These are phyloP conservation scores for Mucor irregularis DNA, from an alignment of 371 early-diverging fungal species.

Conservation along the genomic window DNA sequence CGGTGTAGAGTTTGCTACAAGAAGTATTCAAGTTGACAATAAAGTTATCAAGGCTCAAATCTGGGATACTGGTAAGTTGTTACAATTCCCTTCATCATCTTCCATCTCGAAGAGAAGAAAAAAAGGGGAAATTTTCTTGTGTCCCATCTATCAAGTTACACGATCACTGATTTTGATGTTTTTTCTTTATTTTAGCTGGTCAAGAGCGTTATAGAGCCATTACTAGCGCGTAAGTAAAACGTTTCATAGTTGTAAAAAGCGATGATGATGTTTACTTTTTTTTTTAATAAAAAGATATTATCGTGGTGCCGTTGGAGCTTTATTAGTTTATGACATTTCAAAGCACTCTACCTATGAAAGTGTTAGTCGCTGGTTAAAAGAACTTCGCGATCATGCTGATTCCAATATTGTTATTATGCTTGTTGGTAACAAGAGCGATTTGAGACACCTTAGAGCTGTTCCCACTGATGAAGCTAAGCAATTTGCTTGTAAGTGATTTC, in stretches of 20 bases:
- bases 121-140: not conserved
- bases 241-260: no score
- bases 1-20: slow-evolving; percentile 99
- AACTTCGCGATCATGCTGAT: slow-evolving; percentile 95
- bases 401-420: slow-evolving; percentile 96
- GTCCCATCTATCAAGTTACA: not conserved
- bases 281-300: slow-evolving; percentile 73
- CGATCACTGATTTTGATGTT: not conserved
- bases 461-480: slow-evolving; percentile 95
- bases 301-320: slow-evolving; percentile 99
- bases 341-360: slow-evolving; percentile 95
- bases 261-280: not conserved
- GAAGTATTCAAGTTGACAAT: slow-evolving; percentile 94
- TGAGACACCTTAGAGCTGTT: slow-evolving; percentile 87
- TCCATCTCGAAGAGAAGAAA: not conserved
- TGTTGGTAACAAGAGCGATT: slow-evolving; percentile 98
- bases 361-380: slow-evolving; percentile 95
- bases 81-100: not conserved
- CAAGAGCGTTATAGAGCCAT: slow-evolving; percentile 92
- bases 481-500: slow-evolving; percentile 45
- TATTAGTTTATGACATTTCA: slow-evolving; percentile 99
- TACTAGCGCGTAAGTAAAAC: slow-evolving; percentile 88
- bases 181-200: slow-evolving; percentile 61
- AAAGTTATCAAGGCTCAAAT: slow-evolving; percentile 99
- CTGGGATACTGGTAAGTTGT: slow-evolving; percentile 87